A percentile compares a stretch with the other conserved stretches of the same genome.
phyloP scores from a whole-genome alignment of 805 yeast genomes.

The Nakazawaea ernobii region DNA sequence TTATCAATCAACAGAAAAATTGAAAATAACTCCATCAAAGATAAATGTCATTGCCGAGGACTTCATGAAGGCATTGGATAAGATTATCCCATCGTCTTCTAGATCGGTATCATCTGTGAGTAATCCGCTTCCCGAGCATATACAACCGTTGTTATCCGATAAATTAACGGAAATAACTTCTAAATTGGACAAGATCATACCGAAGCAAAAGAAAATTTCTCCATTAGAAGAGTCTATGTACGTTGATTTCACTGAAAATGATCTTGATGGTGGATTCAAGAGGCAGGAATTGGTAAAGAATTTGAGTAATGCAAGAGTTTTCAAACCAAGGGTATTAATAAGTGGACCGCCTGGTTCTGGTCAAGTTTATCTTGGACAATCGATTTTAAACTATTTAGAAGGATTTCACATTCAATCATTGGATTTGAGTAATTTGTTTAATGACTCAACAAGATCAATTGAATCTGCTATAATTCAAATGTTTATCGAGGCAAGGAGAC shows the following conservation, averaged over 20 bases:
- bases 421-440: conserved; percentile 70
- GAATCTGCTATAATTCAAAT: conserved; percentile 82
- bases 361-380: conserved; percentile 78
- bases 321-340: conserved; percentile 74
- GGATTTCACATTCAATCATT: conserved; percentile 85
- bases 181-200: conserved; percentile 54
- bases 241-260: conserved; percentile 50
- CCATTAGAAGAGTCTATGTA: conserved; percentile 66
- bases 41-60: conserved; percentile 77
- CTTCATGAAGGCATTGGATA: conserved; percentile 78
- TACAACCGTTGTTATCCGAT: conserved; percentile 56
- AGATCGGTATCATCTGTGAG: conserved; percentile 72
- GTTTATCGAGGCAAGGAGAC: conserved; percentile 82
- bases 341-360: conserved; percentile 78
- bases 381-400: conserved; percentile 75
- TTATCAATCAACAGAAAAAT: conserved; percentile 67
- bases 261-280: conserved; percentile 59
- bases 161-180: conserved; percentile 41
- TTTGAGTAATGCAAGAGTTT: conserved; percentile 47
- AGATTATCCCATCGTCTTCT: conserved; percentile 88
- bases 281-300: conserved; percentile 54
- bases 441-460: conserved; percentile 75
- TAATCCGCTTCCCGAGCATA: conserved; percentile 70
- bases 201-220: conserved; percentile 48
- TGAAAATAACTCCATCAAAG: conserved; percentile 62